Conservation (phyloP, 2,329 filamentous ascomycete genomes). For the Macrophomina phaseolina region DNA sequence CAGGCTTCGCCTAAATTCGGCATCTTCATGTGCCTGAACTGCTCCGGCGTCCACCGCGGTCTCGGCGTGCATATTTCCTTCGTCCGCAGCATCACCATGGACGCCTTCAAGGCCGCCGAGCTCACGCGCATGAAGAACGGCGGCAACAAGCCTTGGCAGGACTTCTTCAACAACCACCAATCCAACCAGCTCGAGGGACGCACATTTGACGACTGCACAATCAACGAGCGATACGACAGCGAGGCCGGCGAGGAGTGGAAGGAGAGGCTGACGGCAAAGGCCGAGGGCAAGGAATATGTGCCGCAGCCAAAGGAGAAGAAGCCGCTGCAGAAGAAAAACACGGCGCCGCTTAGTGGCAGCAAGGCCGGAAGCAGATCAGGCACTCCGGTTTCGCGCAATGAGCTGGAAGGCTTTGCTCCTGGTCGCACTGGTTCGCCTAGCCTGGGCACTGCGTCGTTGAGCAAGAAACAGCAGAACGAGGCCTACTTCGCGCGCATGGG, state of each 20-base stretch:
- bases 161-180: conserved; percentile 74
- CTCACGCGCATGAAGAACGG: conserved; percentile 93
- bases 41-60: conserved; percentile 91
- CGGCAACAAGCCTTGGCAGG: conserved; percentile 85
- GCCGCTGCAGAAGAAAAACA: conserved; percentile 39
- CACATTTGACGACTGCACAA: conserved; percentile 84
- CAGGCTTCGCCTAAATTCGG: conserved; percentile 90
- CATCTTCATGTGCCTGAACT: conserved; percentile 97
- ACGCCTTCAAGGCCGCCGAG: conserved; percentile 92
- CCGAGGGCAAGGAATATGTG: conserved; percentile 86
- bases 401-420: conserved; percentile 38
- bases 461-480: conserved; percentile 72
- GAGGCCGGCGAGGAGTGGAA: conserved; percentile 96
- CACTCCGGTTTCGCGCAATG: conserved; percentile 46
- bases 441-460: conserved; percentile 46
- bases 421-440: conserved; percentile 45
- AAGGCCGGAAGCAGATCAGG: conserved; percentile 44
- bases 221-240: conserved; percentile 87
- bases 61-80: conserved; percentile 98
- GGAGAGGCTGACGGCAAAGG: conserved; percentile 83
- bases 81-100: conserved; percentile 97
- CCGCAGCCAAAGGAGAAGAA: conserved; percentile 62
- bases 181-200: conserved; percentile 52
- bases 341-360: conserved; percentile 38
- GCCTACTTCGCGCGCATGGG: conserved; percentile 89